Evolutionary conservation across 768 basidiomycete genomes (phyloP).

Genomic region (Crucibulum laeve): DNA sequence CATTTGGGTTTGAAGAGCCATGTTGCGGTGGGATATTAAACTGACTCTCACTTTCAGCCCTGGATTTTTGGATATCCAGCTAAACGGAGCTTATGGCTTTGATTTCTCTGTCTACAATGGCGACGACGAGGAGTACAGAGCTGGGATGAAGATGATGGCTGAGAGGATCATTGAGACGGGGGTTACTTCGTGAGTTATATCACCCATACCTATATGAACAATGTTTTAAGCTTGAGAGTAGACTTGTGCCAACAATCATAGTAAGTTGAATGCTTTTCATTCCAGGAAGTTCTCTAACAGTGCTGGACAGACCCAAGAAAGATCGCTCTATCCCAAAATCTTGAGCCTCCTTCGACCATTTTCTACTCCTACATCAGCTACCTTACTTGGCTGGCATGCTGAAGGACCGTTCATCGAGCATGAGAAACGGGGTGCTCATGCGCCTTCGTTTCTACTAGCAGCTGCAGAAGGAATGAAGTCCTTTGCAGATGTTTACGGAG

Average conservation of each 20-base stretch:
- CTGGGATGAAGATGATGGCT: slow-evolving; percentile 67
- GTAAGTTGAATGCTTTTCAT: slow-evolving; percentile 33
- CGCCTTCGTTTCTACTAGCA: slow-evolving; percentile 56
- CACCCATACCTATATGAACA: not conserved
- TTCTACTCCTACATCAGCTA: slow-evolving; percentile 60
- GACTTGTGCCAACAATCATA: slow-evolving; percentile 66
- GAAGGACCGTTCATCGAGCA: slow-evolving; percentile 87
- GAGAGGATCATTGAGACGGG: slow-evolving; percentile 82
- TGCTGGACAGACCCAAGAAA: slow-evolving; percentile 70
- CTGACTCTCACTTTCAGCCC: slow-evolving; percentile 43
- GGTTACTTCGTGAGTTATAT: slow-evolving; percentile 70
- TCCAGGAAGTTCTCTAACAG: not conserved
- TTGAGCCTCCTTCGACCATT: slow-evolving; percentile 66
- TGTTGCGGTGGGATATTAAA: not conserved
- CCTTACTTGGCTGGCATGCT: slow-evolving; percentile 83
- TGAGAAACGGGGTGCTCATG: slow-evolving; percentile 82
- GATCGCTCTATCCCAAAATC: slow-evolving; percentile 66
- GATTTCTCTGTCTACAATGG: slow-evolving; percentile 83
- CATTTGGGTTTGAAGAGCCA: too few relatives aligned
- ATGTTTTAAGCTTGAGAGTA: slow-evolving; percentile 14
- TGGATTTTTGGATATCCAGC: slow-evolving; percentile 83
- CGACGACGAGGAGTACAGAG: slow-evolving; percentile 60
- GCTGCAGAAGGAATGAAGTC: slow-evolving; percentile 62
- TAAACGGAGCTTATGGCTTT: slow-evolving; percentile 87
- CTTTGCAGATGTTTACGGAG: slow-evolving; percentile 74